A percentile compares a stretch with the other conserved stretches of the same genome.
Conservation (phyloP, 1,139 yeast species). For the Spathaspora sp. region DNA sequence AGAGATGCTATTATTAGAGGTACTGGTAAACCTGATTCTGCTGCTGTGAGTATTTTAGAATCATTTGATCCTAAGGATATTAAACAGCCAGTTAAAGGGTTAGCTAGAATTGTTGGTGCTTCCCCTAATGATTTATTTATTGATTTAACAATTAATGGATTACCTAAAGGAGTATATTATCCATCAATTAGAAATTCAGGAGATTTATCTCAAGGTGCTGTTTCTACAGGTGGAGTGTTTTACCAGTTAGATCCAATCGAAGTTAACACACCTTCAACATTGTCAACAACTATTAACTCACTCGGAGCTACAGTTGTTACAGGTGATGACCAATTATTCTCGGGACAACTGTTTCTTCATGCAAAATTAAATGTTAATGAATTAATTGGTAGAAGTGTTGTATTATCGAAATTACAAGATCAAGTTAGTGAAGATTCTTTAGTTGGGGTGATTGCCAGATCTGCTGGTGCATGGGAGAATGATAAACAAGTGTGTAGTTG, state of each 20-base stretch:
- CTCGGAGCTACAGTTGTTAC: conserved; percentile 34
- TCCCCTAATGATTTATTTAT: conserved; percentile 52
- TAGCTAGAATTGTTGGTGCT: conserved; percentile 83
- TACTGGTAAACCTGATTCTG: conserved; percentile 81
- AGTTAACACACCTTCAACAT: conserved; percentile 35
- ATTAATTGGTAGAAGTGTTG: conserved; percentile 79
- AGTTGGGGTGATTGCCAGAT: conserved; percentile 89
- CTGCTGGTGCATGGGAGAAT: conserved; percentile 98
- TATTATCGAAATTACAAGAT: conserved; percentile 49
- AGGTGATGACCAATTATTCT: conserved; percentile 23
- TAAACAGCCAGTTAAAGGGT: conserved; percentile 72
- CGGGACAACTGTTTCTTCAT: conserved; percentile 67
- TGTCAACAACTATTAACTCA: conserved; percentile 36
- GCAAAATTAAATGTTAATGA: conserved; percentile 58
- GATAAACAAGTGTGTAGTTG: conserved; percentile 92
- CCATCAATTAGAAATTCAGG: conserved; percentile 74
- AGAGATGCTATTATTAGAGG: conserved; percentile 91
- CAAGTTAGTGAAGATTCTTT: conserved; percentile 46
- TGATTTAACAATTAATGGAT: conserved; percentile 77
- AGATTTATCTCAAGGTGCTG: conserved; percentile 72
- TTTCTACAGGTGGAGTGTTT: conserved; percentile 59
- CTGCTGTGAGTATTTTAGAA: conserved; percentile 90
- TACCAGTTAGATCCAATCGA: conserved; percentile 50
- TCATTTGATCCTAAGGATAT: conserved; percentile 53
- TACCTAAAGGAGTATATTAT: conserved; percentile 61